Base-by-base conservation (phyloP, 495 filamentous ascomycete species). In the Glarea lozoyensis region DNA sequence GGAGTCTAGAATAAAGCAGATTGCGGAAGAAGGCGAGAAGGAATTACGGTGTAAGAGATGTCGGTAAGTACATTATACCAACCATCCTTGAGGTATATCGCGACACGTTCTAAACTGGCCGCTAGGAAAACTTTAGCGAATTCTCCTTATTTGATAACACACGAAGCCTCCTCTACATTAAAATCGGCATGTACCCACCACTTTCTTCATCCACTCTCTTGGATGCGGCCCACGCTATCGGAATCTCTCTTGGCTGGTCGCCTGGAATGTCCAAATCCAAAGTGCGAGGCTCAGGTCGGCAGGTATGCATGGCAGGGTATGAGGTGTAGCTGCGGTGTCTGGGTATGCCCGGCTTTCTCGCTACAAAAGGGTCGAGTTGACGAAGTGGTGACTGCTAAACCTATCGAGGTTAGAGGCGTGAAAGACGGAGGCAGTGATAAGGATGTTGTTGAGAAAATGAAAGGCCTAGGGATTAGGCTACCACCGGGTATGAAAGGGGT, bases 301-400 rank as follows among this genome's bases (percentile, higher is more conserved):
- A 81, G 89, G 48, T 96, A 95, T 54, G 84, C 88, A 21, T 98
- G 93, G 90, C 84, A 93, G 56, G 92, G 93, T 42, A 78, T 96
- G 67, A 81, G 76, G 61, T 98, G 92, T 65, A 94, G 81, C 50
- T 97, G 92, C 61, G 79, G 81, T 27, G 75, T 82, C 23, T 95
- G 93, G 88, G 70, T 94, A 9, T 79, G 87, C 15, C 93, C 93
- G n/a, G 88, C 82, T 7, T 88, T 96, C 53, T 87, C 79, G 45
- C 64, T 96, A 43, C 79, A 85, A 25, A 83, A 78, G 60, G 80
- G 83, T 38, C 78, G 81, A 49, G 77, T 95, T 12, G 93, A 97
- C 62, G 81, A 85, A 59, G 65, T 81, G n/a, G n/a, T n/a, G n/a
- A n/a, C n/a, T n/a, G n/a, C n/a, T n/a, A n/a, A n/a, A n/a, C n/a